These are phyloP conservation scores for Ceratocystis variospora DNA, from an alignment of 2,329 filamentous ascomycete genomes.

Conservation along the genomic window DNA sequence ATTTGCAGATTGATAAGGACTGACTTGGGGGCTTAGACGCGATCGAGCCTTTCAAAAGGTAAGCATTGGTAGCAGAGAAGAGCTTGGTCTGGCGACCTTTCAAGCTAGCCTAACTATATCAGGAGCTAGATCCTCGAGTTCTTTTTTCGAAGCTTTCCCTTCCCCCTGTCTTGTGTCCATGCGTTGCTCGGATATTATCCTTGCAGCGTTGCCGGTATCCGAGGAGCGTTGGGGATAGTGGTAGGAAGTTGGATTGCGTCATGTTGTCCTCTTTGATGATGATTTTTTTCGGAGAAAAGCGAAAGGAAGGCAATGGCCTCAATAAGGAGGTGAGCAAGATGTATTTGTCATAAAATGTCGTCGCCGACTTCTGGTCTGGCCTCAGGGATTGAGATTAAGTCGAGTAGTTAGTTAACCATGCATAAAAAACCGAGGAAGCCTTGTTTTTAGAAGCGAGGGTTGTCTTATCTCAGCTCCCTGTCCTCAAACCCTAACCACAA, in stretches of 20 bases:
- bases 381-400: neutral
- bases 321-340: neutral
- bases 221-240: neutral
- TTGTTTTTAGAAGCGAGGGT: too few relatives aligned
- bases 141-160: neutral
- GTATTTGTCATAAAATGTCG: neutral
- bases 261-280: constrained; percentile 5
- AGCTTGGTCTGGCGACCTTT: neutral
- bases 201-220: constrained; percentile 16
- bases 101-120: too few relatives aligned
- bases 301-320: neutral
- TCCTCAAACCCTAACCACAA: neutral
- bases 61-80: neutral
- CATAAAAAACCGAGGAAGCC: too few relatives aligned
- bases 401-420: too few relatives aligned
- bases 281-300: neutral
- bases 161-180: constrained; percentile 9
- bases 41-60: too few relatives aligned
- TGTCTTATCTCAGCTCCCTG: too few relatives aligned
- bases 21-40: too few relatives aligned
- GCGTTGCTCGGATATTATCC: constrained; percentile 9
- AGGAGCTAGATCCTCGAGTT: constrained; percentile 1
- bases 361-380: neutral
- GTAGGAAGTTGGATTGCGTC: constrained; percentile 3
- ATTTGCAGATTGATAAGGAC: constrained; percentile 1